Conservation (phyloP, 2,329 filamentous ascomycete genomes). For the Domatiomyces catenatus region DNA sequence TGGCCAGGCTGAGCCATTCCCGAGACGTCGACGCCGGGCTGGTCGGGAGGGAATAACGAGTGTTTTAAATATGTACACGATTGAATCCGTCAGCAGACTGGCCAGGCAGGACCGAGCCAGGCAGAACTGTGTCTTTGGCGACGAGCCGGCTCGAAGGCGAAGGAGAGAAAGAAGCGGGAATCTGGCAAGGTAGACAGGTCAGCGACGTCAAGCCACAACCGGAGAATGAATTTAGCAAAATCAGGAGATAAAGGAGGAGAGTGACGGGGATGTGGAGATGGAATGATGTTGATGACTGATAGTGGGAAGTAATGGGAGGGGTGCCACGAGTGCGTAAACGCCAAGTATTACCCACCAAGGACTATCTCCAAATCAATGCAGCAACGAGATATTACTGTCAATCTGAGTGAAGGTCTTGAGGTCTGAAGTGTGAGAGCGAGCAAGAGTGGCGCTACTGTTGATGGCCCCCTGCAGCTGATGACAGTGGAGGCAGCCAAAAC, state of each 20-base stretch:
- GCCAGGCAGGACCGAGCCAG: too few species aligned
- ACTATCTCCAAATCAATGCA: neutral
- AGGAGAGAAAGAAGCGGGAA: neutral
- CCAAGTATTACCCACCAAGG: neutral
- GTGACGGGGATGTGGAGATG: neutral
- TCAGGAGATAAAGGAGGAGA: neutral
- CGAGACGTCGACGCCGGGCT: neutral
- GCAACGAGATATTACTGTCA: neutral
- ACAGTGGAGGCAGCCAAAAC: neutral
- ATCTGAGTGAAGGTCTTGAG: too few species aligned
- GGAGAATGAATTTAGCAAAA: neutral
- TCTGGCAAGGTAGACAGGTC: neutral
- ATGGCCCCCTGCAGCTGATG: neutral
- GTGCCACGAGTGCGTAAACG: neutral
- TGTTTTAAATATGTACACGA: neutral
- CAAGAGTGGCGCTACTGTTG: neutral
- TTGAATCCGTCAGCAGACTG: neutral
- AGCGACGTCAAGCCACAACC: neutral
- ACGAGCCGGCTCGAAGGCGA: neutral
- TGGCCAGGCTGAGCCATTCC: slow-evolving; percentile 54
- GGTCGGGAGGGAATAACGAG: neutral
- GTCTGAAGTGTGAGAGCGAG: neutral
- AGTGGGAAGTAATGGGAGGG: neutral
- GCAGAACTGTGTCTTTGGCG: neutral
- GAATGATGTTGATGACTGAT: neutral